A percentile compares a stretch with the other conserved stretches of the same genome.
phyloP scores from a whole-genome alignment of 257 asterid species.

The Salvia hispanica region DNA sequence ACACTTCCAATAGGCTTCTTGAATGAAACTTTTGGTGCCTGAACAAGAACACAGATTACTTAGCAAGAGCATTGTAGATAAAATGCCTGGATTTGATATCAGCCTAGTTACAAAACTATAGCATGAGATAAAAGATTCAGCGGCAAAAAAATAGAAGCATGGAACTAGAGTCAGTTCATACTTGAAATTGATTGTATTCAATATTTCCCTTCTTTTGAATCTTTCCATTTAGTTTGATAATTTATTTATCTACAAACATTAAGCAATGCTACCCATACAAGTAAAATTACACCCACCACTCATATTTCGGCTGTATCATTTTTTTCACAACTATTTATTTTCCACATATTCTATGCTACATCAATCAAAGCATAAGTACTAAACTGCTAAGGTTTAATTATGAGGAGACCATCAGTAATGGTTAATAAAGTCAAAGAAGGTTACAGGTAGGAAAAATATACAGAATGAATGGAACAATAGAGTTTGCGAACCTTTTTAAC shows the following conservation, averaged over 20 bases:
- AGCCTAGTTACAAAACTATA: background rate
- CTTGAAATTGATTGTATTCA: constrained; percentile 6
- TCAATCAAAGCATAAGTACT: background rate
- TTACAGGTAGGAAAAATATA: background rate
- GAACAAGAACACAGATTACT: constrained; percentile 33
- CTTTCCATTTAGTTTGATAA: background rate
- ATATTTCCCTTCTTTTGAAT: background rate
- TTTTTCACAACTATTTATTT: constrained; percentile 10
- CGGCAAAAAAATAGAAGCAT: background rate
- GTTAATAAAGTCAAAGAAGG: background rate
- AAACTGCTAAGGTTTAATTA: background rate
- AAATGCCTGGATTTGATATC: background rate
- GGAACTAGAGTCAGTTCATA: background rate
- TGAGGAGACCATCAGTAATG: background rate
- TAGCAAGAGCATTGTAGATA: constrained; percentile 9
- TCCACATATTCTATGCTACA: constrained; percentile 10
- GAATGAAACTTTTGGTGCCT: constrained; percentile 94
- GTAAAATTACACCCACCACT: constrained; percentile 19
- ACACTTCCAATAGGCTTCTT: constrained; percentile 96
- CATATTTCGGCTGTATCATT: constrained; percentile 10
- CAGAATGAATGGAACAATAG: constrained; percentile 4
- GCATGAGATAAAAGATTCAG: background rate
- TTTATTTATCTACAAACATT: constrained; percentile 2
- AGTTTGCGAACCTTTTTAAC: constrained; percentile 69
- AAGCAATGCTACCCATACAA: background rate